phyloP scores from a whole-genome alignment of 768 basidiomycete genomes.

The Lactarius evosmus region DNA sequence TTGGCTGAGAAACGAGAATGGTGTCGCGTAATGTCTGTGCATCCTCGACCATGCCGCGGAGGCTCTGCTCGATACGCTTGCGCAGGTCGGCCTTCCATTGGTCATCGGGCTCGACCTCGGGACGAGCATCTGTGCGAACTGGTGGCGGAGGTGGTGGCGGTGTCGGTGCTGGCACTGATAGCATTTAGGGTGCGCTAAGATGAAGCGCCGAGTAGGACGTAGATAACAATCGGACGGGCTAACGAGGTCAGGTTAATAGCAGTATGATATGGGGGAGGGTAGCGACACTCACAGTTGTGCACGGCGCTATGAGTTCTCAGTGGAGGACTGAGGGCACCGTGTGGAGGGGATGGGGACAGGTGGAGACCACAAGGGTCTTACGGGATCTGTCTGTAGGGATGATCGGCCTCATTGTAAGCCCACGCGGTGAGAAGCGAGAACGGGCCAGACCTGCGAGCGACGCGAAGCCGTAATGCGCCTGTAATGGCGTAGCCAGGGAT shows the following conservation, averaged over 20 bases:
- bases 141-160: slow-evolving; percentile 24
- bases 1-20: slow-evolving; percentile 6
- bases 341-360: slow-evolving; percentile 19
- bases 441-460: slow-evolving; percentile 23
- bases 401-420: slow-evolving; percentile 29
- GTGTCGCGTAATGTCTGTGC: slow-evolving; percentile 19
- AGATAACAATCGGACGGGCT: slow-evolving; percentile 15
- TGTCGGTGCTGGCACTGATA: slow-evolving; percentile 16
- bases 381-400: slow-evolving; percentile 18
- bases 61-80: slow-evolving; percentile 23
- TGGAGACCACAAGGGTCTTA: slow-evolving; percentile 18
- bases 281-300: slow-evolving; percentile 13
- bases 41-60: slow-evolving; percentile 23
- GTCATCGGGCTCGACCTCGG: slow-evolving; percentile 24
- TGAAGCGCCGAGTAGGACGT: slow-evolving; percentile 18
- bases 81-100: slow-evolving; percentile 25
- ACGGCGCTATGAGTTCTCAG: slow-evolving; percentile 10
- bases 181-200: slow-evolving; percentile 25
- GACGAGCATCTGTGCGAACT: slow-evolving; percentile 14
- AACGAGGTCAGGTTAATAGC: background rate
- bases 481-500: background rate
- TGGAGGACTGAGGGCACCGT: slow-evolving; percentile 17
- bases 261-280: background rate
- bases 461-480: slow-evolving; percentile 12
- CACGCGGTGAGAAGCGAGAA: slow-evolving; percentile 27